phyloP scores from a whole-genome alignment of 306 rosid species.

The Oxytropis ochrocephala region DNA sequence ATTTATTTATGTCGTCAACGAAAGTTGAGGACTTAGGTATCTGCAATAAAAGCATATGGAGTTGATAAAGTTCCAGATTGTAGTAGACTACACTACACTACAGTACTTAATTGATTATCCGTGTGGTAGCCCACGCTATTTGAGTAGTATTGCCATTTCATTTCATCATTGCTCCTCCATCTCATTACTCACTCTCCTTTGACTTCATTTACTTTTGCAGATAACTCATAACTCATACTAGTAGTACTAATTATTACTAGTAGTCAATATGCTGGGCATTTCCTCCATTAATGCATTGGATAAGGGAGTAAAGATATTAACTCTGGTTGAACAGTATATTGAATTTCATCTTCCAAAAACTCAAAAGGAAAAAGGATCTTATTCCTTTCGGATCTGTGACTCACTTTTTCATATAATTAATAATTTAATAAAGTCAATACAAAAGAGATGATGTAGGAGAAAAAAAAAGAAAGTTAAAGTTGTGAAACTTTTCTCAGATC shows the following conservation, averaged over 20 bases:
- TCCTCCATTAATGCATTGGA: background rate
- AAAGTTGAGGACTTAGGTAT: slow-evolving; percentile 11
- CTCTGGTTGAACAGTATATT: too few relatives aligned
- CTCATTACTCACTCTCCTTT: slow-evolving; percentile 25
- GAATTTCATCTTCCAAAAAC: too few relatives aligned
- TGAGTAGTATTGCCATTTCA: too few relatives aligned
- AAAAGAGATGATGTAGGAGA: too few relatives aligned
- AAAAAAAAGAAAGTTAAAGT: too few relatives aligned
- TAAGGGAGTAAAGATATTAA: too few relatives aligned
- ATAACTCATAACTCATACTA: too few relatives aligned
- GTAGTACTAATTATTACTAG: background rate
- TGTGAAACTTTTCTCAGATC: background rate
- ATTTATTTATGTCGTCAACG: slow-evolving; percentile 15
- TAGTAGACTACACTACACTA: too few relatives aligned
- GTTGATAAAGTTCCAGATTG: slow-evolving; percentile 9
- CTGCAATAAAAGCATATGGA: slow-evolving; percentile 24
- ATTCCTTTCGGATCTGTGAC: too few relatives aligned
- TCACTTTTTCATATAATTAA: too few relatives aligned
- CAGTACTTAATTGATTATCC: slow-evolving; percentile 17
- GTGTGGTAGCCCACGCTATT: slow-evolving; percentile 28
- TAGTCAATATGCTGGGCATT: background rate
- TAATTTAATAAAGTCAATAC: too few relatives aligned
- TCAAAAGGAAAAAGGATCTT: too few relatives aligned
- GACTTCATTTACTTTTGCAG: slow-evolving; percentile 40
- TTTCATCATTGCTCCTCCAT: slow-evolving; percentile 1